Conservation (phyloP, 345 rosid genomes). For the Linum tenue region DNA sequence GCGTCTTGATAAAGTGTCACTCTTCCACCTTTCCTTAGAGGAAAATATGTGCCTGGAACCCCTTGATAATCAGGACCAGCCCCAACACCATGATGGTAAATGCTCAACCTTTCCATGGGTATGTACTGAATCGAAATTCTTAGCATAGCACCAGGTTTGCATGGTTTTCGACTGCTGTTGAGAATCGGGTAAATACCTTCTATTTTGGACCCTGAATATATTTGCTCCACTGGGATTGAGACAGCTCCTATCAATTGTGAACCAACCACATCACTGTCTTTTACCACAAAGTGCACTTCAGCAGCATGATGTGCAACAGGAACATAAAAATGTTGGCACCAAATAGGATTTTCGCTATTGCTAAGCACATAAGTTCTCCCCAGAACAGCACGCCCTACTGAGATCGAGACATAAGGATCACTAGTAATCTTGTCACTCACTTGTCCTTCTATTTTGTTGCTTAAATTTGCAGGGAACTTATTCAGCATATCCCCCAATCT, state of each 20-base stretch:
- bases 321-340: constrained; percentile 79
- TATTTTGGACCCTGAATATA: constrained; percentile 46
- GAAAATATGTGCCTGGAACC: constrained; percentile 92
- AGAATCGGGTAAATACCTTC: constrained; percentile 62
- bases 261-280: constrained; percentile 86
- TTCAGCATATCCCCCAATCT: constrained; percentile 68
- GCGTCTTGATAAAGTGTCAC: constrained; percentile 96
- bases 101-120: constrained; percentile 54
- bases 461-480: constrained; percentile 32
- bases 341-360: constrained; percentile 75
- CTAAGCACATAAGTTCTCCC: constrained; percentile 85
- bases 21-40: constrained; percentile 70
- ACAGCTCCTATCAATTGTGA: constrained; percentile 78
- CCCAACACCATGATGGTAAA: constrained; percentile 73
- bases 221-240: constrained; percentile 67
- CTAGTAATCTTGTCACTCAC: constrained; percentile 55
- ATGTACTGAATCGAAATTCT: constrained; percentile 66
- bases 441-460: constrained; percentile 44
- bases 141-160: constrained; percentile 72
- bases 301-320: constrained; percentile 86
- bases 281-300: constrained; percentile 74
- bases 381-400: constrained; percentile 51
- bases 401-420: constrained; percentile 80
- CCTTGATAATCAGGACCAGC: constrained; percentile 75
- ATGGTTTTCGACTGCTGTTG: constrained; percentile 52